phyloP scores from a whole-genome alignment of 176 grass and related monocot species.

The Hsuehochloa calcarea region DNA sequence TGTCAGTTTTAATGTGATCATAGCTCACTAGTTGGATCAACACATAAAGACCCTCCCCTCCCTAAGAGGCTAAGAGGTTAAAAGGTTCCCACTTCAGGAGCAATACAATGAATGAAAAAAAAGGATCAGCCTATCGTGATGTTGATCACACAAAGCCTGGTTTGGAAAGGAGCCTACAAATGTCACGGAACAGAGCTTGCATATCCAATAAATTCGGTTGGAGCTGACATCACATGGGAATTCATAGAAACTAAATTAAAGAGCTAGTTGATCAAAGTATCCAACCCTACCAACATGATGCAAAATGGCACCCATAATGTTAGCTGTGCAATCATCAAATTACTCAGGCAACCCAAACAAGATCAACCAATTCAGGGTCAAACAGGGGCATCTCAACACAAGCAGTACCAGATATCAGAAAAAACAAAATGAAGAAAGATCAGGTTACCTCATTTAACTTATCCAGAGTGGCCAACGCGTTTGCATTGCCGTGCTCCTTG shows the following conservation, averaged over 20 bases:
- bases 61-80: not conserved
- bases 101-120: not conserved
- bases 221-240: not conserved
- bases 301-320: not conserved
- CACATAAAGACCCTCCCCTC: not conserved
- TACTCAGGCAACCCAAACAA: not conserved
- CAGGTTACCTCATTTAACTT: slow-evolving; percentile 89
- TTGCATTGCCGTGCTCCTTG: slow-evolving; percentile 85
- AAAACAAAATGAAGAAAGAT: not conserved
- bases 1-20: not conserved
- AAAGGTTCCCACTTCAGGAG: slow-evolving; percentile 7
- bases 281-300: not conserved
- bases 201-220: not conserved
- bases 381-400: not conserved
- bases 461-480: slow-evolving; percentile 83
- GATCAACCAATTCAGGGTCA: not conserved
- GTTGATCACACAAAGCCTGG: not conserved
- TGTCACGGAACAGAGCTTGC: not conserved
- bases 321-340: not conserved
- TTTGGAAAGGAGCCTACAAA: not conserved
- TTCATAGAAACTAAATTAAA: not conserved
- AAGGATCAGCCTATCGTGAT: not conserved
- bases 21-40: not conserved
- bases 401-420: not conserved
- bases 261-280: not conserved